A percentile compares a stretch with the other conserved stretches of the same genome.
Evolutionary conservation across 2,329 filamentous ascomycete species (phyloP).

Genomic region (Phaeosphaeriaceae sp.): DNA sequence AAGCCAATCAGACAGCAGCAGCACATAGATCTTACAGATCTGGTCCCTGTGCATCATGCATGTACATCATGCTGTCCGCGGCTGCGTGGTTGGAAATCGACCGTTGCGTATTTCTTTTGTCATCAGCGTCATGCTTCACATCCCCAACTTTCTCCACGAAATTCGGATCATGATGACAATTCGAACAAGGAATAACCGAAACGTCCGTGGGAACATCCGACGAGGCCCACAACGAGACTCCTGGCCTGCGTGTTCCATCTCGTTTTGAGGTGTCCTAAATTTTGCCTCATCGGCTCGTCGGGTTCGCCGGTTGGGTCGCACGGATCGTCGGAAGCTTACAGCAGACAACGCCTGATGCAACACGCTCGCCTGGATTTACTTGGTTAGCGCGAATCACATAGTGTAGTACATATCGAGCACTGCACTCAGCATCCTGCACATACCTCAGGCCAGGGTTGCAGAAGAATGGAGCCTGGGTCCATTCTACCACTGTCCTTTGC

Average conservation of each 20-base stretch:
- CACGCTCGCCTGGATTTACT: constrained; percentile 2
- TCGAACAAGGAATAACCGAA: background rate
- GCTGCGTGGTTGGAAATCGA: constrained; percentile 20
- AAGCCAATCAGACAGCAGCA: constrained; percentile 27
- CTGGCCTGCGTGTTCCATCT: constrained; percentile 1
- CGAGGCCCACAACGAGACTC: background rate
- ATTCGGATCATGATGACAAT: constrained; percentile 6
- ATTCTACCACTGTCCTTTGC: background rate
- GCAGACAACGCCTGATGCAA: constrained; percentile 9
- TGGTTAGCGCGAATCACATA: constrained; percentile 10
- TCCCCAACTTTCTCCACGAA: background rate
- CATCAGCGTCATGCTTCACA: constrained; percentile 21
- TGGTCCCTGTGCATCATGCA: constrained; percentile 13
- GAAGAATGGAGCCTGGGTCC: background rate
- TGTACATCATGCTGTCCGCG: constrained; percentile 12
- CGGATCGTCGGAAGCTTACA: constrained; percentile 14
- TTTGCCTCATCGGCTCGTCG: constrained; percentile 19
- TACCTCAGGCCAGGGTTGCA: background rate
- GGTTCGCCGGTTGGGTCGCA: constrained; percentile 8
- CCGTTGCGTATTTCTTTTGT: constrained; percentile 18
- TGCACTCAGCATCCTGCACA: background rate
- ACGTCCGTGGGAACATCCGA: background rate
- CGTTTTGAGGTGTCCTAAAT: constrained; percentile 13
- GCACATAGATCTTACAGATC: constrained; percentile 8
- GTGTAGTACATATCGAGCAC: constrained; percentile 6